Evolutionary conservation across 2,329 filamentous ascomycete genomes (phyloP), one percentile per base, ranked within the genome.

Genomic region (Fusarium mundagurra): DNA sequence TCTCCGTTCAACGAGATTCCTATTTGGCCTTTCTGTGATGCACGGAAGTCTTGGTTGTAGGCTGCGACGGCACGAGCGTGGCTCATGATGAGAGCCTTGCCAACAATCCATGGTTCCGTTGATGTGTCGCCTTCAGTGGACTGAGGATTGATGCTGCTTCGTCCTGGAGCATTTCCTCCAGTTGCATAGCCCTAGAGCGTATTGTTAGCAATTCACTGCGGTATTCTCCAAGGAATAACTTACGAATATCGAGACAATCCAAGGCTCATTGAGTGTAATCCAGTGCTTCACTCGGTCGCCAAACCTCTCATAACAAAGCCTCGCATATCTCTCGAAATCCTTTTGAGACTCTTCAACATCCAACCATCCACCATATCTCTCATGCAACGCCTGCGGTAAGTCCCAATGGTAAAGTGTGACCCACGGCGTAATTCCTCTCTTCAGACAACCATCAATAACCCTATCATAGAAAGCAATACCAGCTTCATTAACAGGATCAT

Each of bases 401-500:
- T 92, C 90, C 90, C 90, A 92, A 78, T 92, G 91, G 76, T 89
- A 92, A 3, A 93, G 83, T 1, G 91, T 92, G 44, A 91, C 84
- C 79, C 91, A 86, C 0, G 91, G 90, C 38, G 85, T 86, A 69
- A 92, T 91, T 29, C 86, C 89, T 17, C 87, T 86, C 6, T 83
- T 86, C 24, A 87, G 77, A 20, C 92, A 84, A 59, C 88, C 87
- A 69, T 92, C 88, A 31, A 92, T 87, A 39, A 92, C 84, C 44
- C 87, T 85, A 75, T 87, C 83, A 80, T 92, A 92, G 78, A 90
- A 89, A 34, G 86, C 83, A 17, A 92, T 77, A 3, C 90, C 91
- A 54, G 87, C 85, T 75, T 91, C 85, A 78, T 92, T 92, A 76
- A 92, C 76, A 3, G 90, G 87, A 73, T 92, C 90, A 51, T 90